Evolutionary conservation across 345 rosid species (phyloP).

Genomic region (Salix dunnii): DNA sequence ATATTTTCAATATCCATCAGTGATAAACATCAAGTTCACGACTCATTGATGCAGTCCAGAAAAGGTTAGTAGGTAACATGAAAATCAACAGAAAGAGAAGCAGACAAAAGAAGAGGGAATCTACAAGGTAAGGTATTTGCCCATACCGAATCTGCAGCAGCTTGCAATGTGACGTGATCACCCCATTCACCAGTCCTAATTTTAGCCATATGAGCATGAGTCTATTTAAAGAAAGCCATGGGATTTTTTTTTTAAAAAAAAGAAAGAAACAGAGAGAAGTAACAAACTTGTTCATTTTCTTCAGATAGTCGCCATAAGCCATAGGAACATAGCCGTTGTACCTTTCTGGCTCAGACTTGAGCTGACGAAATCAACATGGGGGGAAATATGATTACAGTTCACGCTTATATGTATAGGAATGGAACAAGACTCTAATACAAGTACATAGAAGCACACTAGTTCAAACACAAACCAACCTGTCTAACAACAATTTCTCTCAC

Average conservation of each 20-base stretch:
- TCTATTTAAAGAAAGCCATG: neutral
- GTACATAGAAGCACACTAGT: neutral
- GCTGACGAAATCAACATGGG: slow-evolving; percentile 35
- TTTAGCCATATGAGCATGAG: slow-evolving; percentile 11
- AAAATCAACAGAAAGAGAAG: neutral
- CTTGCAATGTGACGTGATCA: slow-evolving; percentile 69
- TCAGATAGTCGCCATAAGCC: slow-evolving; percentile 52
- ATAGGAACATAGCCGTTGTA: slow-evolving; percentile 58
- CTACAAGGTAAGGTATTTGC: neutral
- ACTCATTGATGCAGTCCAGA: neutral
- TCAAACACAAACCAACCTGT: slow-evolving; percentile 46
- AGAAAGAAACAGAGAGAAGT: slow-evolving; percentile 3
- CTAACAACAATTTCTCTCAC: slow-evolving; percentile 64
- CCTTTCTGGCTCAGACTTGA: slow-evolving; percentile 37
- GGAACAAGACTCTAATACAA: neutral
- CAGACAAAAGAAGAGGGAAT: neutral
- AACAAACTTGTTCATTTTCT: slow-evolving; percentile 51
- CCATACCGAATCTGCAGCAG: slow-evolving; percentile 61
- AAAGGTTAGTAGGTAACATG: neutral
- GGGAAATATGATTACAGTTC: neutral
- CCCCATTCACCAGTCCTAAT: slow-evolving; percentile 65
- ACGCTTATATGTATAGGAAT: neutral
- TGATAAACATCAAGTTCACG: neutral
- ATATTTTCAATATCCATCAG: neutral
- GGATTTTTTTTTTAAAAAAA: neutral